phyloP scores from a whole-genome alignment of 1,139 yeast genomes.

The Yamadazyma trypodendri region DNA sequence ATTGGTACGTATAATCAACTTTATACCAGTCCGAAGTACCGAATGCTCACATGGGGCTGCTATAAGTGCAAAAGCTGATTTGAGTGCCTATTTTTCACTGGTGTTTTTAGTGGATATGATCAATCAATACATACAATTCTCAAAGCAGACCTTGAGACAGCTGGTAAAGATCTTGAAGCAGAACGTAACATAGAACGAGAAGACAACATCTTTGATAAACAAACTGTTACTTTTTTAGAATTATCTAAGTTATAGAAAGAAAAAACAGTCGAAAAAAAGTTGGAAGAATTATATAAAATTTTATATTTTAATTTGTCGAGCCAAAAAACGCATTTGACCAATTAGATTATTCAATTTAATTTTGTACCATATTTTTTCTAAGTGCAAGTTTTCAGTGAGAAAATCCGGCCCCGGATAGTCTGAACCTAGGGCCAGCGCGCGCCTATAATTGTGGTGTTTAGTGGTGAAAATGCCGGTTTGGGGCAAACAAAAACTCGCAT shows the following conservation, averaged over 20 bases:
- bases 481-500: background rate
- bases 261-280: slow-evolving; percentile 13
- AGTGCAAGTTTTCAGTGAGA: background rate
- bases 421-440: too few relatives aligned
- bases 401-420: background rate
- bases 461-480: background rate
- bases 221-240: slow-evolving; percentile 7
- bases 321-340: slow-evolving; percentile 10
- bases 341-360: slow-evolving; percentile 8
- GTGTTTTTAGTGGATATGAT: background rate
- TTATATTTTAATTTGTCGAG: slow-evolving; percentile 20
- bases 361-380: slow-evolving; percentile 11
- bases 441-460: too few relatives aligned
- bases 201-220: slow-evolving; percentile 57
- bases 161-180: slow-evolving; percentile 75
- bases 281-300: slow-evolving; percentile 19
- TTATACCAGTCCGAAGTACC: background rate
- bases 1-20: background rate
- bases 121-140: slow-evolving; percentile 58
- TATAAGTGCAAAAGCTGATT: background rate
- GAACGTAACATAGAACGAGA: slow-evolving; percentile 81
- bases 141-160: slow-evolving; percentile 57
- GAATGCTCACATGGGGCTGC: background rate
- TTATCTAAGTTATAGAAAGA: slow-evolving; percentile 6
- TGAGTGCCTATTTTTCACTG: background rate